phyloP scores from a whole-genome alignment of 2,329 filamentous ascomycete species.

The Hypoxylon sp. region DNA sequence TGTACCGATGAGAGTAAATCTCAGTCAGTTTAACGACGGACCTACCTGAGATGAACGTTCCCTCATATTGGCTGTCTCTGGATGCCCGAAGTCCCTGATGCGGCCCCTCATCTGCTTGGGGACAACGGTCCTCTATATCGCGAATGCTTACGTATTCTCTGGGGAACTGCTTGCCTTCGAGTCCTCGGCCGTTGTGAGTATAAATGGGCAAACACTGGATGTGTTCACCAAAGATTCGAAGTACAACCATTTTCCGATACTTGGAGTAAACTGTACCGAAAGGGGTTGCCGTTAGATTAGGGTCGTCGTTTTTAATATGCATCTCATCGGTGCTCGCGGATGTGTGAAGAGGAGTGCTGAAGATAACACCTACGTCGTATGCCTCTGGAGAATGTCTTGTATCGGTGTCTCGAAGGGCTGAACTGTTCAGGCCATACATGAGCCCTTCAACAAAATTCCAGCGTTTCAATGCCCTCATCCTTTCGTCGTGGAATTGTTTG shows the following conservation, averaged over 20 bases:
- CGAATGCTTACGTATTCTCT: constrained; percentile 49
- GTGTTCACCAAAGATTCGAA: constrained; percentile 44
- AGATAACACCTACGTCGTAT: constrained; percentile 42
- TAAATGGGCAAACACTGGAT: constrained; percentile 49
- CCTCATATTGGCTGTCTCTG: constrained; percentile 12
- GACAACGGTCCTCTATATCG: constrained; percentile 31
- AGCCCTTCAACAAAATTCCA: constrained; percentile 27
- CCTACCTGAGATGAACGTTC: constrained; percentile 38
- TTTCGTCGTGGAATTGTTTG: constrained; percentile 28
- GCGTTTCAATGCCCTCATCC: constrained; percentile 14
- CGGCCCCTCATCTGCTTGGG: constrained; percentile 33
- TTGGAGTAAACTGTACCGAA: constrained; percentile 49
- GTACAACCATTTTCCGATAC: constrained; percentile 50
- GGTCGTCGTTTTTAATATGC: constrained; percentile 41
- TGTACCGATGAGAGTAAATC: constrained; percentile 41
- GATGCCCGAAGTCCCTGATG: constrained; percentile 35
- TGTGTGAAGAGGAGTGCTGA: constrained; percentile 45
- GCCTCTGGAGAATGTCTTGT: neutral
- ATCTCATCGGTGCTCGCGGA: constrained; percentile 18
- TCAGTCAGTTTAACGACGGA: constrained; percentile 47
- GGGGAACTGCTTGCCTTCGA: constrained; percentile 37
- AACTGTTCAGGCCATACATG: constrained; percentile 35
- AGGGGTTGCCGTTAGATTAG: constrained; percentile 47
- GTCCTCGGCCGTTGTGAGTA: constrained; percentile 46
- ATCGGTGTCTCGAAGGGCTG: constrained; percentile 40